Base-by-base conservation (phyloP, 768 basidiomycete species). In the Neoboletus brunneissimus region DNA sequence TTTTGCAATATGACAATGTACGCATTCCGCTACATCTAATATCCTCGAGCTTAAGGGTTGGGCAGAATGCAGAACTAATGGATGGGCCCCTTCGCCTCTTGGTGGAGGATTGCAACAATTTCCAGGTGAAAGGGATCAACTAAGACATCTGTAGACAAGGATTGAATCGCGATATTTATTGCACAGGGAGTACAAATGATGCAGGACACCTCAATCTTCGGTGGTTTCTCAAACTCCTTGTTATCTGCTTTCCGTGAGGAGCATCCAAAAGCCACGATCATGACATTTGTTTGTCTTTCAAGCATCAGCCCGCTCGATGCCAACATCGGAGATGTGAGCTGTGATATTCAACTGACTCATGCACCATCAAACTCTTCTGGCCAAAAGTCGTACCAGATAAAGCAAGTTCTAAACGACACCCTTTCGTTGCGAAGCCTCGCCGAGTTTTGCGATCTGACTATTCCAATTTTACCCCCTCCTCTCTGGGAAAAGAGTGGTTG, bases 61-160 rank as follows among this genome's bases (percentile, higher is more conserved):
- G 22, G 8, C 54, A 91, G 89, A 80, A 83, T 43, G 72, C 72
- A n/a, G 80, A 79, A 48, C 64, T 91, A 47, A 85, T 89, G 81
- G 89, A 91, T 42, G 83, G 80, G 5, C 76, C 83, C 13, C 75
- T 91, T 50, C 80, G 90, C 18, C 73, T 78, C 16, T 81, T 88
- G 53, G 77, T 88, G 5, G 90, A 93, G 66, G 89, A 90, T 60
- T 89, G 88, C 64, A 81, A 91, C 66, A 79, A 80, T 50, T 76
- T 87, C 15, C 90, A 91, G 81, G 89, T 88, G 60, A 52, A 49
- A 45, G 3, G 25, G 7, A 20, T n/a, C n/a, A n/a, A n/a, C 43
- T 31, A 42, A 32, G 13, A 57, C 10, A 0, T 51, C 27, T 37
- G 16, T 16, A 16, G 35, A 38, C 40, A 43, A 46, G 0, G 29